These are phyloP conservation scores for Fistulina hepatica DNA, from an alignment of 1,284 basidiomycete species.

Conservation along the genomic window DNA sequence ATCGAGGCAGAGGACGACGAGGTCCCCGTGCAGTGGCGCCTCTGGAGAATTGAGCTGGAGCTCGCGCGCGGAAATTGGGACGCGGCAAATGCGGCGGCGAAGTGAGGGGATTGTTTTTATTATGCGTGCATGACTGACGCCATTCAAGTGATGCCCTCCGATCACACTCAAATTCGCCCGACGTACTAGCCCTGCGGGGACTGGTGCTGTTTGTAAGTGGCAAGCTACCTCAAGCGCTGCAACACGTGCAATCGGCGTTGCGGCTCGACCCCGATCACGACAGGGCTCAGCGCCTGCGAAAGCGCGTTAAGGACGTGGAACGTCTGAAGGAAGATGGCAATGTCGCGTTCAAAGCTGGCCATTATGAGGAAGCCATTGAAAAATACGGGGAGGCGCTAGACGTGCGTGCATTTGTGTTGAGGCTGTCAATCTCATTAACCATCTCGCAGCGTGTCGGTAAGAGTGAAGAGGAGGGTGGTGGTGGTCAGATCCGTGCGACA, in stretches of 20 bases:
- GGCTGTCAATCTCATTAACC: not conserved
- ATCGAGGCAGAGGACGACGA: slow-evolving; percentile 67
- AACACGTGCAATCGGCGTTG: slow-evolving; percentile 66
- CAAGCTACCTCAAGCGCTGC: slow-evolving; percentile 60
- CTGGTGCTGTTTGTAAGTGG: slow-evolving; percentile 69
- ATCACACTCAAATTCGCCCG: slow-evolving; percentile 62
- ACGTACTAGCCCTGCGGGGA: slow-evolving; percentile 72
- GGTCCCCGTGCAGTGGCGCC: slow-evolving; percentile 64
- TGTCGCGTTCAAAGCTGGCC: slow-evolving; percentile 56
- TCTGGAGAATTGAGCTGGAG: slow-evolving; percentile 72
- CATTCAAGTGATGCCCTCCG: slow-evolving; percentile 63
- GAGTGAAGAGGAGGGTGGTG: slow-evolving; percentile 54
- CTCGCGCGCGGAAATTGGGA: slow-evolving; percentile 62
- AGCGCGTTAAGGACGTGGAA: slow-evolving; percentile 71
- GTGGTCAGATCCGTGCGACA: slow-evolving; percentile 69
- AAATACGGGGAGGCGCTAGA: slow-evolving; percentile 66
- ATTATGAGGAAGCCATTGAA: slow-evolving; percentile 51
- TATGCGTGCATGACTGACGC: slow-evolving; percentile 3
- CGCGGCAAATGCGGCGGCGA: slow-evolving; percentile 57
- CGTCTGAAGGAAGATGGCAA: slow-evolving; percentile 81
- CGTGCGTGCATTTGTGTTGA: slow-evolving; percentile 24
- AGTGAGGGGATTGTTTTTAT: slow-evolving; percentile 34
- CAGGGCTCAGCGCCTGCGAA: slow-evolving; percentile 59
- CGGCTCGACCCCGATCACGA: slow-evolving; percentile 72
- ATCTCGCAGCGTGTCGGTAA: slow-evolving; percentile 44